Evolutionary conservation across 2,329 filamentous ascomycete species (phyloP).

Genomic region (Ceratocystiopsis sp.): DNA sequence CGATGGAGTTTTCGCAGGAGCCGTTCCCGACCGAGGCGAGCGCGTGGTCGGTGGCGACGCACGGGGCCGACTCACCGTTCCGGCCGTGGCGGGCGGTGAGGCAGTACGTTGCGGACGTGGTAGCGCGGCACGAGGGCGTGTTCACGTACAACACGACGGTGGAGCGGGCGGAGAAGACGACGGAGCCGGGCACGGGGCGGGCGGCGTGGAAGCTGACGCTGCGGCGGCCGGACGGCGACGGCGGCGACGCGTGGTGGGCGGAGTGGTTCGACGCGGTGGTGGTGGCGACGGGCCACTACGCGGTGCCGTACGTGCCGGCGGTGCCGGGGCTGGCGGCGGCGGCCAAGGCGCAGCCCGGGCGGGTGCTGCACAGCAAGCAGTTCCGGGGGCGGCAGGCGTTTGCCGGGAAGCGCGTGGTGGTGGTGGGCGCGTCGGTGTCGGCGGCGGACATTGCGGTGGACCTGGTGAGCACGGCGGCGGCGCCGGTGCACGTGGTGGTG

Average conservation of each 20-base stretch:
- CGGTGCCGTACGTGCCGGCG: constrained; percentile 33
- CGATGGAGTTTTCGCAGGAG: constrained; percentile 36
- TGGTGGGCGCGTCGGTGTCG: constrained; percentile 48
- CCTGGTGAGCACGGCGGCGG: constrained; percentile 8
- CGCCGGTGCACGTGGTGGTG: constrained; percentile 13
- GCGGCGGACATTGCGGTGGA: constrained; percentile 46
- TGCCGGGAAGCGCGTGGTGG: constrained; percentile 39
- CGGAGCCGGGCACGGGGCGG: constrained; percentile 3
- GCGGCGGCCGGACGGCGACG: constrained; percentile 17
- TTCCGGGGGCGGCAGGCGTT: constrained; percentile 28
- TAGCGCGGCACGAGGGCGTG: constrained; percentile 22
- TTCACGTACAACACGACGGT: constrained; percentile 43
- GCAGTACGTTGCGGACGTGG: constrained; percentile 32
- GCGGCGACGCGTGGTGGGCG: constrained; percentile 41
- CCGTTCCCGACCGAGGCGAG: constrained; percentile 2
- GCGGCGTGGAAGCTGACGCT: constrained; percentile 35
- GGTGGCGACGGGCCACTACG: constrained; percentile 51
- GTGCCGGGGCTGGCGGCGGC: constrained; percentile 29
- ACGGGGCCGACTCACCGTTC: constrained; percentile 44
- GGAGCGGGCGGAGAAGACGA: constrained; percentile 34
- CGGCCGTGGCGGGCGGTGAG: constrained; percentile 40
- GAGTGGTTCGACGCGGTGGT: constrained; percentile 47
- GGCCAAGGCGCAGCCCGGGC: constrained; percentile 25
- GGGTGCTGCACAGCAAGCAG: constrained; percentile 37
- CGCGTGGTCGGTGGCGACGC: constrained; percentile 23